Evolutionary conservation across 441 rosid genomes (phyloP), one percentile per base, ranked within the genome.

Genomic region (Codiaeum variegatum): DNA sequence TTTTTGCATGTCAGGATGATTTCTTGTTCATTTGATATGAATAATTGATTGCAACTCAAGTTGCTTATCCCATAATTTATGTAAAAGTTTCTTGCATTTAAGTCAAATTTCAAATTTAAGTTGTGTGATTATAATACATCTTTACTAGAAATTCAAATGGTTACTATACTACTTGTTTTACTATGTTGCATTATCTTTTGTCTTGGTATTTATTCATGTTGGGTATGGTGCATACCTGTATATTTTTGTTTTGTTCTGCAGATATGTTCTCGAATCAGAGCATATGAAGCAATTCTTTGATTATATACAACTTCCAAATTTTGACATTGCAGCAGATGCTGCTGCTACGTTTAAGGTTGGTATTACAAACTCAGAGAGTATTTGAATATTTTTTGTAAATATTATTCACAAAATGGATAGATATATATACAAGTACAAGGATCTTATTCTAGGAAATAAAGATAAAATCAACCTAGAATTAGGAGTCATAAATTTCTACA

Each of bases 261-360:
- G 99, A 75, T 91, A 91, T 80, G 98, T 95, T 78, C 80, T 95
- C 84, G 98, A 91, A 79, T 88, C 96, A 0, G 83, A 80, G 75
- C 87, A 90, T 76, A 78, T 92, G 86, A 95, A 86, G 91, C 90
- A 91, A 77, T 90, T 95, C 82, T 95, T 95, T 56, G 89, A 92
- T 70, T 91, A 77, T 73, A 95, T 95, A 75, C 98, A 92, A 80
- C 90, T 95, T 78, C 99, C 99, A 51, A 92, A 95, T 83, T 95
- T 95, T n/a, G 98, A 95, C 75, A 83, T 95, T 76, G 93, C 99
- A 67, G 99, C 99, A 15, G 99, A 95, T 89, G 99, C 96, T 73
- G 99, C 97, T 83, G 98, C 96, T 15, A 91, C 99, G 60, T 95
- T 95, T 80, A 95, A 95, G 99, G 99, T 94, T 68, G 69, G 29